Conservation (phyloP, 2,329 filamentous ascomycete genomes). For the Xylaria sp. region DNA sequence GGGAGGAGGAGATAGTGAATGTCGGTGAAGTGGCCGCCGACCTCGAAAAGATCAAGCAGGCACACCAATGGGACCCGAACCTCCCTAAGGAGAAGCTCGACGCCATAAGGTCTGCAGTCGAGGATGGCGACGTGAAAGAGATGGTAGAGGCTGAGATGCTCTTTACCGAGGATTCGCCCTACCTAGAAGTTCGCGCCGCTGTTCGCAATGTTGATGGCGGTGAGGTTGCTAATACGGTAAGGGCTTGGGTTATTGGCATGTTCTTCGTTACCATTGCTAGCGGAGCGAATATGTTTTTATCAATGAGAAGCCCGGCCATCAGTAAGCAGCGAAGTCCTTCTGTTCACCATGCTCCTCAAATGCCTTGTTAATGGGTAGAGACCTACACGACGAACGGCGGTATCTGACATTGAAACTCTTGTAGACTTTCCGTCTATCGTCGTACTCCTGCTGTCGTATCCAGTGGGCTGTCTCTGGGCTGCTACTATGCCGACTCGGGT, state of each 20-base stretch:
- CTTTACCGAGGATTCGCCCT: constrained; percentile 54
- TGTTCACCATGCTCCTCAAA: neutral
- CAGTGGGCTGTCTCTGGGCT: constrained; percentile 58
- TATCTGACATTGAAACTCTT: constrained; percentile 1
- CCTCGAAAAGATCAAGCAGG: constrained; percentile 48
- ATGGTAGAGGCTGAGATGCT: constrained; percentile 49
- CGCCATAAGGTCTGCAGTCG: constrained; percentile 48
- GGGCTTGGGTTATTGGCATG: constrained; percentile 59
- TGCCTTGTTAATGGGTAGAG: neutral
- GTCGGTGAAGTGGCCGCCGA: constrained; percentile 43
- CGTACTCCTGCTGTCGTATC: constrained; percentile 56
- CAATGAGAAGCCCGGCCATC: constrained; percentile 51
- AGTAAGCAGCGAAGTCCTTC: constrained; percentile 31
- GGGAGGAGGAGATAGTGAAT: constrained; percentile 40
- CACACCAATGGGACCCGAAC: constrained; percentile 53
- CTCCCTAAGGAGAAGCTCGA: constrained; percentile 51
- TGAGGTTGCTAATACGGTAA: constrained; percentile 56
- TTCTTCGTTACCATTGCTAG: constrained; percentile 57
- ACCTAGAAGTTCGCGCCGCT: constrained; percentile 56
- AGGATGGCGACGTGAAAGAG: constrained; percentile 49
- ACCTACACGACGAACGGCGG: neutral
- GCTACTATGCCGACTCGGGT: constrained; percentile 55
- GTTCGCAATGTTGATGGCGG: constrained; percentile 59
- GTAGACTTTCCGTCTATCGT: constrained; percentile 53
- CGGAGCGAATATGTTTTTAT: constrained; percentile 54